Base-by-base conservation (phyloP, 164 flowering plant genomes). In the Amborella trichopoda region DNA sequence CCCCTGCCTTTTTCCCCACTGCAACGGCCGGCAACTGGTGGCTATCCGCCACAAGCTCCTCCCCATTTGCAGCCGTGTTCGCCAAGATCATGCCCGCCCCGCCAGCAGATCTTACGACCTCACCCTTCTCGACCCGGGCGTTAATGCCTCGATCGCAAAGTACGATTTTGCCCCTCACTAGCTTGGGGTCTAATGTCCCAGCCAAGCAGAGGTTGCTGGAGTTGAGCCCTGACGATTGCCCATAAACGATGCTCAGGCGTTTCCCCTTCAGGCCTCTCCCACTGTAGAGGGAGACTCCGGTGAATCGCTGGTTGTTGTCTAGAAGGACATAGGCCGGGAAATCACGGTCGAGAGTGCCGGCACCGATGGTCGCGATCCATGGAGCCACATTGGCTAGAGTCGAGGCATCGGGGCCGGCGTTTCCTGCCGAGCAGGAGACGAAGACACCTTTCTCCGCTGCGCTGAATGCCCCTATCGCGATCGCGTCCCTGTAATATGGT, bases 291-390 rank as follows among this genome's bases (percentile, higher is more conserved):
- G 95, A 86, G 0, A 76, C 94, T 0, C 98, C 95, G 1, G 66
- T 44, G 59, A 56, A 59, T 12, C 57, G 54, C 10, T 53, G 47
- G 1, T 68, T 62, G 46, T 72, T 60, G 0, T 94, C 95, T 3
- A 90, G 57, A 0, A 20, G 2, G 0, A 68, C 83, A 26, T 20
- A 73, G 14, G 94, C 91, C 5, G 98, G 95, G 50, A 90, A 90
- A 50, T 83, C 81, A 10, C 98, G 67, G 50, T 90, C 98, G 1
- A 90, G 27, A 0, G 95, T 86, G 1, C 95, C 86, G 9, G 97
- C 95, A 0, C 94, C 98, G 3, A 90, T 89, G 10, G 95, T 83
- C 73, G 72, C 62, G 28, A 83, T 70, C 98, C 98, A 90, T 0
- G 95, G 95, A 6, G 94, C 91, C 3, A 68, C 70, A 44, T 86